A percentile compares a stretch with the other conserved stretches of the same genome.
These are phyloP conservation scores for Bipolaris sorokiniana DNA, from an alignment of 2,329 filamentous ascomycete genomes.

Conservation along the genomic window DNA sequence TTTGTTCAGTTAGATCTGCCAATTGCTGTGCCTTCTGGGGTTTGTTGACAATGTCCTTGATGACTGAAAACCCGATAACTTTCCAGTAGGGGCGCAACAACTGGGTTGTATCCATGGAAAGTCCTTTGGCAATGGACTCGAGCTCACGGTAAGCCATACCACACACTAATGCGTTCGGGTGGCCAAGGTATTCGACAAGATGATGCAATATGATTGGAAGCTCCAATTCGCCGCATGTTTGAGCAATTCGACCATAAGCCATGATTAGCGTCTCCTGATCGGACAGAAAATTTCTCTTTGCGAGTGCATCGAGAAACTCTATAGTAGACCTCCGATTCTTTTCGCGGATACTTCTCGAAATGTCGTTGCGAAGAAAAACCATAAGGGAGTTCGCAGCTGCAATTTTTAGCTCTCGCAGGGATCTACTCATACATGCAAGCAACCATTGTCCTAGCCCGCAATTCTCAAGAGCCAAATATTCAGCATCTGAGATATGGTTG, in stretches of 20 bases:
- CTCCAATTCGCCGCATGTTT: constrained; percentile 77
- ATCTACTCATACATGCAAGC: constrained; percentile 80
- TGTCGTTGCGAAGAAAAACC: constrained; percentile 64
- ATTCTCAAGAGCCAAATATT: constrained; percentile 69
- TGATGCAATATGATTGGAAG: constrained; percentile 84
- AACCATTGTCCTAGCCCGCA: constrained; percentile 80
- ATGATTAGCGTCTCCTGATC: constrained; percentile 84
- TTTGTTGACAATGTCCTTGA: constrained; percentile 78
- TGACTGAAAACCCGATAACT: constrained; percentile 78
- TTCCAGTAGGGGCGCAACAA: constrained; percentile 90
- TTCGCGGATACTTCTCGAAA: constrained; percentile 57
- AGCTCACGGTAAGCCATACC: constrained; percentile 85
- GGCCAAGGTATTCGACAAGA: constrained; percentile 85
- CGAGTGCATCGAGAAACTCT: constrained; percentile 73
- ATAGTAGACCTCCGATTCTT: constrained; percentile 74
- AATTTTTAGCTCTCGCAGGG: constrained; percentile 81
- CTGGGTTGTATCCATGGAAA: constrained; percentile 66
- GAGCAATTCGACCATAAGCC: constrained; percentile 83
- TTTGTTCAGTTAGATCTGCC: constrained; percentile 79
- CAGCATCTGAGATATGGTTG: constrained; percentile 66
- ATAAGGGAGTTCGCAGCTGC: constrained; percentile 74
- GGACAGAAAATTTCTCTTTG: constrained; percentile 69
- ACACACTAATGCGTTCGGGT: constrained; percentile 78
- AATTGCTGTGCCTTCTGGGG: constrained; percentile 84
- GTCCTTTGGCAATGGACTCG: constrained; percentile 71